phyloP scores from a whole-genome alignment of 495 filamentous ascomycete species.

The Daldinia loculata region DNA sequence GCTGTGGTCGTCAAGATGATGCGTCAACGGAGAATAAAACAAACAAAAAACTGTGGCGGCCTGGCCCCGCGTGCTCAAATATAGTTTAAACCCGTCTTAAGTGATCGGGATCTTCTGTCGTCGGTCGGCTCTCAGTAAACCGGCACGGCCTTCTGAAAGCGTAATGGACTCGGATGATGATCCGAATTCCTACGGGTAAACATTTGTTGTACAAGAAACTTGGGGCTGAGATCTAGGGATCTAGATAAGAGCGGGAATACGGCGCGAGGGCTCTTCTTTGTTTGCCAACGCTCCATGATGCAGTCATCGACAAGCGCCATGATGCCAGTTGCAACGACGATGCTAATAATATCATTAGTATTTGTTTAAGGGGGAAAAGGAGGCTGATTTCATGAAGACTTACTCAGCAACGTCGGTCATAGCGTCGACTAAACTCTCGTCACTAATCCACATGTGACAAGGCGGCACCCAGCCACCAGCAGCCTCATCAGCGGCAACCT shows the following conservation, averaged over 20 bases:
- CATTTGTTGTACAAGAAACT: constrained; percentile 79
- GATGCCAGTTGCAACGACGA: constrained; percentile 89
- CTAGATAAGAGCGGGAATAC: constrained; percentile 65
- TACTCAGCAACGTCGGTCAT: constrained; percentile 90
- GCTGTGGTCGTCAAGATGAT: constrained; percentile 14
- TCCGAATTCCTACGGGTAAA: constrained; percentile 68
- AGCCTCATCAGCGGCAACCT: constrained; percentile 75
- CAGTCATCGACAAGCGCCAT: constrained; percentile 92
- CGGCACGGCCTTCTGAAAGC: constrained; percentile 49
- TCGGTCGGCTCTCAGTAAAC: constrained; percentile 46
- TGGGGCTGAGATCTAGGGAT: constrained; percentile 71
- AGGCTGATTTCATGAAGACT: constrained; percentile 55
- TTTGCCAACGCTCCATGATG: constrained; percentile 81
- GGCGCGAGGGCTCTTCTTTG: constrained; percentile 67
- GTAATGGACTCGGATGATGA: constrained; percentile 54
- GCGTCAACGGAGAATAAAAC: constrained; percentile 4
- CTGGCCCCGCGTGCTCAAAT: constrained; percentile 17
- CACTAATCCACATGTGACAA: constrained; percentile 87
- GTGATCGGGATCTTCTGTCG: constrained; percentile 32
- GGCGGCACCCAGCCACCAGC: constrained; percentile 93
- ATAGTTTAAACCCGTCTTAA: background rate
- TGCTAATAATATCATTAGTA: constrained; percentile 59
- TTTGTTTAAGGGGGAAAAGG: background rate
- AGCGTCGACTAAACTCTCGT: constrained; percentile 69
- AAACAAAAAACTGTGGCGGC: constrained; percentile 14